phyloP scores from a whole-genome alignment of 192 early-diverging fungal species.

The Coemansia sp. region DNA sequence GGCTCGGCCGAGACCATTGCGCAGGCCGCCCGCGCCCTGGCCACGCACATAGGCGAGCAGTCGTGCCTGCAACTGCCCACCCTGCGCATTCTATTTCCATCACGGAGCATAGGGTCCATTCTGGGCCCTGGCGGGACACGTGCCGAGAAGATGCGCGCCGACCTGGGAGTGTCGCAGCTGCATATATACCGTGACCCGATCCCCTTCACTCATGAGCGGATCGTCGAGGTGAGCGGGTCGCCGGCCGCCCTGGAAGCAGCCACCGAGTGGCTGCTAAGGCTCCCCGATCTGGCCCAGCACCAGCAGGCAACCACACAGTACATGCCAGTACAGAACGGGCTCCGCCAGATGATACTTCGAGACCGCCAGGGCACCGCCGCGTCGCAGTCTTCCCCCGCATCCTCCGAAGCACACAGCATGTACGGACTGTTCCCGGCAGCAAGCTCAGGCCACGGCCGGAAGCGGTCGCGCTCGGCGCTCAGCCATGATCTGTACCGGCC shows the following conservation, averaged over 20 bases:
- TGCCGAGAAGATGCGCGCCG: conserved; percentile 8
- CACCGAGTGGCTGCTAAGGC: conserved; percentile 8
- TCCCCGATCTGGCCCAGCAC: conserved; percentile 1
- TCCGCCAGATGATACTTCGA: conserved; percentile 16
- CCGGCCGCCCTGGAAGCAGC: conserved; percentile 5
- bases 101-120: conserved; percentile 19
- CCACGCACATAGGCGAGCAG: conserved; percentile 30
- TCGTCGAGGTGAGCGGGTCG: conserved; percentile 27
- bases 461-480: conserved; percentile 24
- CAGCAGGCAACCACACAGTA: conserved; percentile 23
- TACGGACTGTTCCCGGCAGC: no score
- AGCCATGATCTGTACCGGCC: conserved; percentile 3
- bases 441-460: not conserved
- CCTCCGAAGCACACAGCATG: not conserved
- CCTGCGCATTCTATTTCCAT: conserved; percentile 34
- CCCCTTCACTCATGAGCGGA: conserved; percentile 37
- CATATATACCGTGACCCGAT: conserved; percentile 19
- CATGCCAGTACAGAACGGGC: conserved; percentile 19
- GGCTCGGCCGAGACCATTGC: conserved; percentile 14
- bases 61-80: not conserved
- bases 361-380: conserved; percentile 6
- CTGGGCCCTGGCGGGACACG: conserved; percentile 20
- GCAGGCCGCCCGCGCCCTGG: conserved; percentile 27
- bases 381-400: not conserved
- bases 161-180: conserved; percentile 12